Evolutionary conservation across 768 basidiomycete genomes (phyloP), one percentile per base, ranked within the genome.

Genomic region (Lentinus brumalis): DNA sequence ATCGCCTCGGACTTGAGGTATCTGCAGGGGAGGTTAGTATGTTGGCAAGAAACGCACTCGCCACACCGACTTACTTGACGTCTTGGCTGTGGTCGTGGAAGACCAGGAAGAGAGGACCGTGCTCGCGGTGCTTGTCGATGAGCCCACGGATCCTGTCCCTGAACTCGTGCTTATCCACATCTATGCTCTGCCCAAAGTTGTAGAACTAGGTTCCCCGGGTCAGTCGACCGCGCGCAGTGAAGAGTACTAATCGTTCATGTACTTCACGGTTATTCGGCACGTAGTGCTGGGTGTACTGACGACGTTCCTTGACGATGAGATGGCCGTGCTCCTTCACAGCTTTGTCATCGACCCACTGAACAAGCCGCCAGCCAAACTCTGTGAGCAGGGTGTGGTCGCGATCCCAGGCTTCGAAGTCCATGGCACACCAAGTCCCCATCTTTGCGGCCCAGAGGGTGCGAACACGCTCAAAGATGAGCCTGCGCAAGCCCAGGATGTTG

Each of bases 321-420:
- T 92, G 89, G 0, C 82, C 86, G 45, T 75, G 66, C 53, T 85
- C 80, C 40, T 84, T 78, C 18, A 92, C 81, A 56, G 87, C 84
- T 44, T 76, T 45, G 4, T 80, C 85, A 29, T 81, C 75, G 51
- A 83, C 75, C 85, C 87, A 92, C 9, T 75, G 77, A 32, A 87
- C 66, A 9, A 77, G 68, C 66, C 85, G 84, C 81, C 85, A 94
- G n/a, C 94, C 94, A 66, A 92, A 88, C 70, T 96, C 94, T 29
- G 90, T 92, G 63, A 94, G 77, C 21, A 87, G 62, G 1, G 76
- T 82, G 67, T 92, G 89, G 45, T 92, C 89, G 44, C 73, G 73
- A 69, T 95, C 93, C 91, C 91, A 94, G 16, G 82, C 84, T 73
- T 94, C 93, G 63, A 94, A 87, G 71, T 94, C 93, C 53, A 94